Evolutionary conservation across 2,329 filamentous ascomycete species (phyloP).

Genomic region (Drechslera avenae): DNA sequence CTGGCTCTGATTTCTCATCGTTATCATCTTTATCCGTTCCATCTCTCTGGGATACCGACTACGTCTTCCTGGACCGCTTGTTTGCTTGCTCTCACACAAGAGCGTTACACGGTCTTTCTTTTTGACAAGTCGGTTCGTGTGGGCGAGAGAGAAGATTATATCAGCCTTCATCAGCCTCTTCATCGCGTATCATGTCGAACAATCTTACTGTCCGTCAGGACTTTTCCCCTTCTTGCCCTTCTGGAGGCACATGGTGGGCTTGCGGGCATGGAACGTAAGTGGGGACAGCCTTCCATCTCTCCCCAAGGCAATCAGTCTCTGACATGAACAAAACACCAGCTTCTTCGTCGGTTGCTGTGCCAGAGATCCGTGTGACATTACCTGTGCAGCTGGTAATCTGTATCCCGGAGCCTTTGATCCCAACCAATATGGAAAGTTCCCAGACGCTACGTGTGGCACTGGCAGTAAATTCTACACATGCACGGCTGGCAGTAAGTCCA

Average conservation of each 20-base stretch:
- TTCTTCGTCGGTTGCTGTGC: constrained; percentile 49
- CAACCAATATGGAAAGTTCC: constrained; percentile 36
- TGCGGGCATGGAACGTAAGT: constrained; percentile 33
- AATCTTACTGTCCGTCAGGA: constrained; percentile 13
- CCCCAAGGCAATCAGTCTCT: background rate
- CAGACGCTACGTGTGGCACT: constrained; percentile 37
- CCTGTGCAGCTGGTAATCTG: constrained; percentile 41
- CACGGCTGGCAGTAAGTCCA: constrained; percentile 13
- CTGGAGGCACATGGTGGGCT: constrained; percentile 44
- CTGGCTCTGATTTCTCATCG: background rate
- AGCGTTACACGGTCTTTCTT: no score
- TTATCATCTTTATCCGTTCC: no score
- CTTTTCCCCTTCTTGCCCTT: constrained; percentile 43
- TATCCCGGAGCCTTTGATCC: constrained; percentile 42
- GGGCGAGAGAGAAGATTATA: no score
- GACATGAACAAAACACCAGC: constrained; percentile 1
- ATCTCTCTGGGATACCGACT: background rate
- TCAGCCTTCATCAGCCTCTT: background rate
- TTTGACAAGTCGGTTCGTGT: background rate
- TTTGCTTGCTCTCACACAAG: no score
- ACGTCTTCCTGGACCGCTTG: no score
- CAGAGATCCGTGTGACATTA: constrained; percentile 42
- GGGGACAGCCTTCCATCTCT: no score
- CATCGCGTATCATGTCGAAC: constrained; percentile 1
- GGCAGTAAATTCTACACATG: constrained; percentile 46